Evolutionary conservation across 257 asterid genomes (phyloP).

Genomic region (Ajuga chamaepitys): DNA sequence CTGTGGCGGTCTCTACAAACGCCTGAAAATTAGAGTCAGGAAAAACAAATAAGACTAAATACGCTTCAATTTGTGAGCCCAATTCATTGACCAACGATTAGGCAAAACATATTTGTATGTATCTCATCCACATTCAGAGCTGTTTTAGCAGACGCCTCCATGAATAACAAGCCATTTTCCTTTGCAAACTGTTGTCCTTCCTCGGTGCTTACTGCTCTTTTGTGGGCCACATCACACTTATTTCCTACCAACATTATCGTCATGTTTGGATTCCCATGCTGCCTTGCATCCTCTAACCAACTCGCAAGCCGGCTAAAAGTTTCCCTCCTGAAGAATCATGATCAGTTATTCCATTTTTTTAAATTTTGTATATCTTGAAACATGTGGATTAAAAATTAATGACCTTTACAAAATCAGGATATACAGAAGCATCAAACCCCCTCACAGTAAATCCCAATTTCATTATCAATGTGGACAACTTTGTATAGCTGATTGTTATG

Average conservation of each 20-base stretch:
- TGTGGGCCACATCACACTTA: constrained; percentile 69
- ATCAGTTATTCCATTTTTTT: constrained; percentile 15
- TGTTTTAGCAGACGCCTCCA: constrained; percentile 90
- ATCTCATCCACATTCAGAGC: constrained; percentile 90
- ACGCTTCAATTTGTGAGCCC: neutral
- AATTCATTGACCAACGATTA: neutral
- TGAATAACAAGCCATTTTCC: constrained; percentile 77
- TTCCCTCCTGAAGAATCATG: constrained; percentile 55
- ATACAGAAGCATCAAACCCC: neutral
- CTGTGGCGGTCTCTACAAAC: constrained; percentile 61
- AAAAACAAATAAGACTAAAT: neutral
- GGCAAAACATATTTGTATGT: constrained; percentile 7
- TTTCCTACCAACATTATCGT: constrained; percentile 78
- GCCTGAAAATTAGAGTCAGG: constrained; percentile 34
- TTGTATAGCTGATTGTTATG: neutral
- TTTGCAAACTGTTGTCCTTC: constrained; percentile 83
- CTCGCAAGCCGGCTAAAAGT: constrained; percentile 87
- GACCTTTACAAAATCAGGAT: neutral
- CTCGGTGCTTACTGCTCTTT: constrained; percentile 80
- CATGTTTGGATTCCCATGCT: constrained; percentile 84
- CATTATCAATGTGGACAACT: neutral
- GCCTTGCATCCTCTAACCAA: constrained; percentile 92
- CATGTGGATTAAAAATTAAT: neutral
- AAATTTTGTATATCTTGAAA: too few relatives aligned
- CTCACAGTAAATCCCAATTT: neutral